Conservation (phyloP, 2,329 filamentous ascomycete species). For the Colletotrichum sp. region DNA sequence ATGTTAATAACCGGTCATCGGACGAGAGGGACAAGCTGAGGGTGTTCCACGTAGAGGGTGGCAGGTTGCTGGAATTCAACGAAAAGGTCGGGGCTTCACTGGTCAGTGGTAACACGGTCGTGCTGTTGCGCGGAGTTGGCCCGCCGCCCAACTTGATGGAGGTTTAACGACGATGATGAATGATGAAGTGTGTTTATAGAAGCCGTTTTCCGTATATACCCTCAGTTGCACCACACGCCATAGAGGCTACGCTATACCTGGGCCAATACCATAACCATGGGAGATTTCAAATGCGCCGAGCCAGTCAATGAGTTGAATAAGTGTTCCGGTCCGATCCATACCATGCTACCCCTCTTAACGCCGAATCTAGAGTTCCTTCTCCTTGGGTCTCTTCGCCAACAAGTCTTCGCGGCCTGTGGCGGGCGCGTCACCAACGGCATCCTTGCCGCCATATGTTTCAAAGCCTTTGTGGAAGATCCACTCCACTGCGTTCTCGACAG, state of each 20-base stretch:
- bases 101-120: constrained; percentile 86
- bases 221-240: constrained; percentile 2
- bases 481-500: constrained; percentile 90
- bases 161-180: constrained; percentile 23
- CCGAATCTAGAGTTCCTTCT: constrained; percentile 20
- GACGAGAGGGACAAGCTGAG: constrained; percentile 81
- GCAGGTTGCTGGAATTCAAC: constrained; percentile 82
- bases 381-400: constrained; percentile 37
- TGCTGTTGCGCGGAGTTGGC: constrained; percentile 84
- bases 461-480: constrained; percentile 89
- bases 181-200: constrained; percentile 14
- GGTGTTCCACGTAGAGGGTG: constrained; percentile 92
- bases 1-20: constrained; percentile 79
- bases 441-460: constrained; percentile 69
- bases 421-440: constrained; percentile 60
- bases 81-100: constrained; percentile 81
- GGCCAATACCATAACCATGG: not conserved
- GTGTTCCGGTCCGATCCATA: not conserved
- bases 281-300: constrained; percentile 11
- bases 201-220: constrained; percentile 16
- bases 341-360: not conserved
- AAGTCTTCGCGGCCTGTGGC: constrained; percentile 56
- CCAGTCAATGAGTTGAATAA: not conserved
- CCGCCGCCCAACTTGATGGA: constrained; percentile 77
- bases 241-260: not conserved